Base-by-base conservation (phyloP, 1,284 basidiomycete genomes). In the Gymnopus androsaceus region DNA sequence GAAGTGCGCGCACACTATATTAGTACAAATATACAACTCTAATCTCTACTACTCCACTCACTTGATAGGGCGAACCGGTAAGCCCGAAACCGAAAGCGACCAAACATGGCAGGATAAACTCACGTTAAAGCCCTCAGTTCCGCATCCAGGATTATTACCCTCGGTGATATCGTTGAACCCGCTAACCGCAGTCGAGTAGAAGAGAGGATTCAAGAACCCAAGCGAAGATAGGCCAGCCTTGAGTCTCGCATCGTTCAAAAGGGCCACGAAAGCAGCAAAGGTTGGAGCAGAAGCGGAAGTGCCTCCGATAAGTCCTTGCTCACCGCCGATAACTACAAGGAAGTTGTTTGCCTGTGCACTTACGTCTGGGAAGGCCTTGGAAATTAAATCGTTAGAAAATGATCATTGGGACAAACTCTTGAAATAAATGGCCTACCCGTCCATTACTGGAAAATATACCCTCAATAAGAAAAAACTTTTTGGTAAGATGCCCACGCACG, bases 231-330 rank as follows among this genome's bases (percentile, higher is more conserved):
- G 73, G 1, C 77, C 75, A 12, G 73, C 65, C 34, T 72, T 67
- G 28, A 84, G 67, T 19, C 82, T 74, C 15, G 75, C 82, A 63
- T 88, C 86, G 66, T 88, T 90, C 54, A 90, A 71, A 44, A 87
- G 71, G 1, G 83, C 75, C 1, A 89, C 71, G 52, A 88, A 70
- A 2, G 72, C 78, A 14, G 81, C 76, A 57, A 83, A 52, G 2
- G 40, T 52, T 23, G 41, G 51, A 7, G 51, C 31, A n/a, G 38
- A 38, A 31, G 51, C 38, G 28, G 37, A 52, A 19, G 51, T 52
- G 15, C 51, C 41, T 21, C 41, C 77, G 56, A 83, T 75, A n/a
- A 64, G 63, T 31, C 59, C 62, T 5, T 72, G 45, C 3, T 51
- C 38, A 11, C 80, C 81, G 14, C 56, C 41, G 23, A 75, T 59